phyloP scores from a whole-genome alignment of 2,329 filamentous ascomycete genomes.

The Neofusicoccum parvum region DNA sequence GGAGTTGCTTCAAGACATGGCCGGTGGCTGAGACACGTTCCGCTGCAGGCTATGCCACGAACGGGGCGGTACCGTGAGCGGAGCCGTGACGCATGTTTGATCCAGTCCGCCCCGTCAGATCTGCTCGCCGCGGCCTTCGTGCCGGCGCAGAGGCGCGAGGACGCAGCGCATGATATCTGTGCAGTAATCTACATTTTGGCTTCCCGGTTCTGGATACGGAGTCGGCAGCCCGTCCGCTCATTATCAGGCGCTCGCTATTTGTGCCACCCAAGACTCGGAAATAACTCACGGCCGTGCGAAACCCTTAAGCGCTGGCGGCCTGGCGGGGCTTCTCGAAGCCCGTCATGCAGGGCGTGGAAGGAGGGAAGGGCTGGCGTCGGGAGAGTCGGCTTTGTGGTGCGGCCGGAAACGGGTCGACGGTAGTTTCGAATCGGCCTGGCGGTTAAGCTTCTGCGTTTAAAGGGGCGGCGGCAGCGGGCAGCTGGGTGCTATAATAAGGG shows the following conservation, averaged over 20 bases:
- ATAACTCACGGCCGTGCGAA: slow-evolving; percentile 3
- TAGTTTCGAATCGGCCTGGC: slow-evolving; percentile 1
- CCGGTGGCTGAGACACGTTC: slow-evolving; percentile 19
- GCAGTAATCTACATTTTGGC: slow-evolving; percentile 10
- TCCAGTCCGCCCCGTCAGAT: not conserved
- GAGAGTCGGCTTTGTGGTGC: slow-evolving; percentile 6
- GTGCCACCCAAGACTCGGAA: not conserved
- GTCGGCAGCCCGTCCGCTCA: slow-evolving; percentile 6
- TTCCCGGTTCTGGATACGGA: slow-evolving; percentile 16
- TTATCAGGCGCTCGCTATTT: slow-evolving; percentile 14
- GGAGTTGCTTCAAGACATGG: slow-evolving; percentile 13
- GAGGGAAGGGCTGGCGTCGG: not conserved
- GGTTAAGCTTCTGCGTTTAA: slow-evolving; percentile 17
- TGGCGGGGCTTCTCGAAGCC: not conserved
- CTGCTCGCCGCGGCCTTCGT: slow-evolving; percentile 7
- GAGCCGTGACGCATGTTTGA: slow-evolving; percentile 17
- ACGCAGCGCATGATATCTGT: slow-evolving; percentile 15
- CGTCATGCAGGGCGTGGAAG: not conserved
- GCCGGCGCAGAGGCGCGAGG: not conserved
- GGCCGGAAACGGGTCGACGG: slow-evolving; percentile 7
- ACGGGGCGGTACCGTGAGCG: slow-evolving; percentile 4
- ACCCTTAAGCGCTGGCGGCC: slow-evolving; percentile 1
- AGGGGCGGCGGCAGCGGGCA: slow-evolving; percentile 5
- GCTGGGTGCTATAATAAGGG: slow-evolving; percentile 1
- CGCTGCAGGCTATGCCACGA: slow-evolving; percentile 13